These are phyloP conservation scores for Brasilioporus rufonigricans DNA, from an alignment of 768 basidiomycete genomes.

Conservation along the genomic window DNA sequence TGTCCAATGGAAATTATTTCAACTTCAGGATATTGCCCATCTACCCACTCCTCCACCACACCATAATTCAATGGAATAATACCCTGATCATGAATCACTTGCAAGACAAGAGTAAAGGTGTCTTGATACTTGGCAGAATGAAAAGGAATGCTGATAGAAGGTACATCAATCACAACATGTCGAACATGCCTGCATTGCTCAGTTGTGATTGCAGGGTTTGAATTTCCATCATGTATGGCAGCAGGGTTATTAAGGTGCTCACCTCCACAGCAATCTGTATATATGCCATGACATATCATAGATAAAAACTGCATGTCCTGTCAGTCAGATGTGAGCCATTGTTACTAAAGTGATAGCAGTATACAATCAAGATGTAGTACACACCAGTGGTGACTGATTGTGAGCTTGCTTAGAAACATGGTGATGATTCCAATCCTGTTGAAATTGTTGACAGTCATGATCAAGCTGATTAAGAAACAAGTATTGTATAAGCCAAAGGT, in stretches of 20 bases:
- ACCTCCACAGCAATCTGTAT: neutral
- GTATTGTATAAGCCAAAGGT: constrained; percentile 44
- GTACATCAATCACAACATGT: neutral
- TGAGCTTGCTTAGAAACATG: constrained; percentile 19
- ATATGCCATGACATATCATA: neutral
- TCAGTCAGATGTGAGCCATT: no score
- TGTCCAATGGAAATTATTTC: constrained; percentile 5
- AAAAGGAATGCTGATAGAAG: neutral
- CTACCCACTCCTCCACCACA: constrained; percentile 5
- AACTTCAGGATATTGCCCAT: neutral
- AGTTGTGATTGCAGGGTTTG: neutral
- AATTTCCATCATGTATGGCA: no score
- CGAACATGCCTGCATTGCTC: neutral
- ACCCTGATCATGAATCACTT: neutral
- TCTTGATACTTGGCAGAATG: neutral
- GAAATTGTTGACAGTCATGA: constrained; percentile 28
- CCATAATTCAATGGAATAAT: constrained; percentile 7
- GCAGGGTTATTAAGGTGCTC: neutral
- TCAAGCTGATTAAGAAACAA: constrained; percentile 41
- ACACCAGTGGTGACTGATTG: neutral
- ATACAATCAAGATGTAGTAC: no score
- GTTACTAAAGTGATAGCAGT: no score
- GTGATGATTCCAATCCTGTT: constrained; percentile 39
- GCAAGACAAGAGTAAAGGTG: neutral
- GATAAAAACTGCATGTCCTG: constrained; percentile 5